Evolutionary conservation across 1,284 basidiomycete genomes (phyloP), one percentile per base, ranked within the genome.

Genomic region (Tilletiaria anomala): DNA sequence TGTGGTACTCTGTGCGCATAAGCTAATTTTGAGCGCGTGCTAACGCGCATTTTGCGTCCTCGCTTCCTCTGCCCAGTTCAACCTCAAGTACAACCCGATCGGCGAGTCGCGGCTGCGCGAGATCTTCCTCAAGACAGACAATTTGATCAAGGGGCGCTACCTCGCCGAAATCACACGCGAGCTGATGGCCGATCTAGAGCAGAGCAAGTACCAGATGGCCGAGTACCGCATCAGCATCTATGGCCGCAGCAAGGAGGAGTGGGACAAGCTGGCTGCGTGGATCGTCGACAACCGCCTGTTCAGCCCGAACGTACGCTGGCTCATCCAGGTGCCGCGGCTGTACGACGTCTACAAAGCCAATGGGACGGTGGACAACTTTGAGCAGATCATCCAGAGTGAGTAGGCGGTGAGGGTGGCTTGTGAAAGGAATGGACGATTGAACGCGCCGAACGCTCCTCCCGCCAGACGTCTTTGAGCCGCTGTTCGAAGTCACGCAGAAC

Each of bases 221-320:
- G 83, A 99, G 72, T 99, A 93, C 82, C 78, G 93, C 6, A 76
- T 97, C 48, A 91, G 85, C 44, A 86, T 99, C 54, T 99, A 97
- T 58, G 93, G 89, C 6, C 78, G 39, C 5, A 73, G 69, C 44
- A 44, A 67, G 32, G 63, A 79, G 48, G 93, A 99, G 70, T 99
- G 93, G 93, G 93, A 97, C 72, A 96, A 94, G 65, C 74, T 99
- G 4, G 91, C 93, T 5, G 81, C 80, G 72, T 99, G 93, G 93
- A 80, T 97, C 40, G 79, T 94, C 60, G 76, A 84, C 64, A 79
- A 96, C 72, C 86, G 88, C 66, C 73, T 97, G 11, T 86, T 78
- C 68, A 94, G 88, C 6, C 88, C 94, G 67, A 97, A 99, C 61
- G 86, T 97, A 23, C 78, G 93, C 39, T 97, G 93, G 93, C 76